phyloP scores from a whole-genome alignment of 2,329 filamentous ascomycete genomes.

The Arthrobotrys conoides region DNA sequence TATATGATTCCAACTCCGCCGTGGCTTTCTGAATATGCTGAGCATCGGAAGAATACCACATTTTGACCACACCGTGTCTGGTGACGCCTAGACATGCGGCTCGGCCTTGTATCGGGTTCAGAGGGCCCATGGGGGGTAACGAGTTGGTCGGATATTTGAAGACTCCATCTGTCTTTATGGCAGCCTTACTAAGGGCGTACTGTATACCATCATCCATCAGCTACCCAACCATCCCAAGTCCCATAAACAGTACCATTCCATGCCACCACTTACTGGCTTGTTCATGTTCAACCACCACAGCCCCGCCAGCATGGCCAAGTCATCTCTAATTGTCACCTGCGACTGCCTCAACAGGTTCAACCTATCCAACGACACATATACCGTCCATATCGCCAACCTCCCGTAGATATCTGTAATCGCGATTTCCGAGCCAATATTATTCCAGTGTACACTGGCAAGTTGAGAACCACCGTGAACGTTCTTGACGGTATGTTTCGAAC shows the following conservation, averaged over 20 bases:
- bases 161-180: slow-evolving; percentile 60
- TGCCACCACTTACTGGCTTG: slow-evolving; percentile 66
- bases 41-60: slow-evolving; percentile 57
- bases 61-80: slow-evolving; percentile 62
- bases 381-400: slow-evolving; percentile 80
- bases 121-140: slow-evolving; percentile 62
- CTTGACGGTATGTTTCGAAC: slow-evolving; percentile 77
- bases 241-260: slow-evolving; percentile 35
- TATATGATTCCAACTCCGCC: slow-evolving; percentile 80
- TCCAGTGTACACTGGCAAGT: slow-evolving; percentile 87
- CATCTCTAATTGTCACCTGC: slow-evolving; percentile 78
- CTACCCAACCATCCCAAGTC: background rate
- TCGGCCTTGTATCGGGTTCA: slow-evolving; percentile 63
- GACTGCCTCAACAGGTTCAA: slow-evolving; percentile 75
- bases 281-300: slow-evolving; percentile 84
- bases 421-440: slow-evolving; percentile 81
- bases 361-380: slow-evolving; percentile 80
- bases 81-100: slow-evolving; percentile 64
- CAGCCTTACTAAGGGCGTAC: slow-evolving; percentile 63
- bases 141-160: slow-evolving; percentile 63
- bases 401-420: slow-evolving; percentile 86
- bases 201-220: slow-evolving; percentile 27
- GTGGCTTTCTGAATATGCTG: slow-evolving; percentile 78
- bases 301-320: slow-evolving; percentile 83
- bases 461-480: slow-evolving; percentile 76